These are phyloP conservation scores for Zelopaecilomyces penicillatus DNA, from an alignment of 2,329 filamentous ascomycete species.

Conservation along the genomic window DNA sequence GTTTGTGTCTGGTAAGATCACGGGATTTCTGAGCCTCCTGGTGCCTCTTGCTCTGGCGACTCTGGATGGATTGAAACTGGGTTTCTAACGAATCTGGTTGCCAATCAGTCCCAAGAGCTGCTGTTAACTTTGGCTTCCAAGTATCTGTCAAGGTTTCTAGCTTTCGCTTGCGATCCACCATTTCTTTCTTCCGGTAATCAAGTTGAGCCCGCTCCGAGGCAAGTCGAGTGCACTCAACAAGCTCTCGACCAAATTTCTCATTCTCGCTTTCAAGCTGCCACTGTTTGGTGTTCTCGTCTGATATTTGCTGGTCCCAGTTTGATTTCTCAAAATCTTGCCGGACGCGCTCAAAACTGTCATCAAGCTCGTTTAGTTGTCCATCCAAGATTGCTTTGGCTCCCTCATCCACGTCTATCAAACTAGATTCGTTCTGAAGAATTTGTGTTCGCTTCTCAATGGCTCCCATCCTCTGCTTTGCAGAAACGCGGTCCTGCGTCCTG, in stretches of 20 bases:
- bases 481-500: slow-evolving; percentile 64
- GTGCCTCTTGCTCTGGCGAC: slow-evolving; percentile 48
- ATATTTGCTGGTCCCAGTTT: slow-evolving; percentile 63
- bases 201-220: slow-evolving; percentile 78
- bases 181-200: slow-evolving; percentile 73
- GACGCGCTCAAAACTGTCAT: slow-evolving; percentile 51
- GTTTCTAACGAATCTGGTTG: slow-evolving; percentile 59
- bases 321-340: slow-evolving; percentile 55
- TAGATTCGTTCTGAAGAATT: slow-evolving; percentile 58
- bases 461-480: slow-evolving; percentile 62
- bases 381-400: slow-evolving; percentile 72
- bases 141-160: slow-evolving; percentile 70
- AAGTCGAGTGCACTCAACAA: slow-evolving; percentile 72
- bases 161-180: slow-evolving; percentile 63
- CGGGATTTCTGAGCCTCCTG: slow-evolving; percentile 60
- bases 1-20: slow-evolving; percentile 61
- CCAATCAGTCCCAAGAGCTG: slow-evolving; percentile 60
- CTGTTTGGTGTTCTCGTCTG: slow-evolving; percentile 56
- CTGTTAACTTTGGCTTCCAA: slow-evolving; percentile 61
- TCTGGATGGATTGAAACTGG: slow-evolving; percentile 57
- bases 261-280: slow-evolving; percentile 63
- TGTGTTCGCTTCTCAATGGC: slow-evolving; percentile 63
- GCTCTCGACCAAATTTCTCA: slow-evolving; percentile 66
- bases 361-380: slow-evolving; percentile 61
- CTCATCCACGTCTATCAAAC: slow-evolving; percentile 76